Conservation (phyloP, 2,329 filamentous ascomycete species). For the Pyrenochaeta sp. region DNA sequence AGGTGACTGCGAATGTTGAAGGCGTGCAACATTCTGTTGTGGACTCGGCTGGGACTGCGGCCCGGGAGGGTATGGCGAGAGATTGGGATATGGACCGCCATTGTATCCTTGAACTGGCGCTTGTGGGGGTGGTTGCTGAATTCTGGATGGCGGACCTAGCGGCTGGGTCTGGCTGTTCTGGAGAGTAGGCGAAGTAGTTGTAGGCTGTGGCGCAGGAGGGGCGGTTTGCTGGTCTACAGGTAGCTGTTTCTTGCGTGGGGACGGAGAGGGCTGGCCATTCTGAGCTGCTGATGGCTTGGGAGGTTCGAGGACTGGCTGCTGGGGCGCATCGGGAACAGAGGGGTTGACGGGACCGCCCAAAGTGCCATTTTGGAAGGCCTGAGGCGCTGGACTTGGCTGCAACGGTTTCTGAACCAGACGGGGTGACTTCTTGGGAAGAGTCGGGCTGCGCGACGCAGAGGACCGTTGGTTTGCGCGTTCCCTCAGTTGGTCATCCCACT, state of each 20-base stretch:
- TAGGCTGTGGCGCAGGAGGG: slow-evolving; percentile 27
- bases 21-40: slow-evolving; percentile 16
- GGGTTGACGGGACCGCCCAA: slow-evolving; percentile 14
- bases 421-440: slow-evolving; percentile 34
- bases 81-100: slow-evolving; percentile 42
- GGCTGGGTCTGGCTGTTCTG: slow-evolving; percentile 24
- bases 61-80: slow-evolving; percentile 47
- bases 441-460: slow-evolving; percentile 32
- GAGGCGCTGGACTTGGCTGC: slow-evolving; percentile 15
- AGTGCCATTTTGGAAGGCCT: slow-evolving; percentile 13
- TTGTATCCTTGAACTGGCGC: too few species aligned
- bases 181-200: slow-evolving; percentile 14
- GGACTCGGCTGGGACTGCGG: slow-evolving; percentile 39
- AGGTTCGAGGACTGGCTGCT: slow-evolving; percentile 13
- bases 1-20: slow-evolving; percentile 44
- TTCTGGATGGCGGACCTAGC: slow-evolving; percentile 21
- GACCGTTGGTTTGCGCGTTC: slow-evolving; percentile 31
- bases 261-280: slow-evolving; percentile 28
- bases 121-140: slow-evolving; percentile 35
- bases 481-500: slow-evolving; percentile 56
- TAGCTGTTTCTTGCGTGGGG: slow-evolving; percentile 38
- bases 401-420: slow-evolving; percentile 25
- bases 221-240: slow-evolving; percentile 19
- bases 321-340: slow-evolving; percentile 13
- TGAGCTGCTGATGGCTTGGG: slow-evolving; percentile 9